phyloP scores from a whole-genome alignment of 2,329 filamentous ascomycete species.

The Fusarium sp. region DNA sequence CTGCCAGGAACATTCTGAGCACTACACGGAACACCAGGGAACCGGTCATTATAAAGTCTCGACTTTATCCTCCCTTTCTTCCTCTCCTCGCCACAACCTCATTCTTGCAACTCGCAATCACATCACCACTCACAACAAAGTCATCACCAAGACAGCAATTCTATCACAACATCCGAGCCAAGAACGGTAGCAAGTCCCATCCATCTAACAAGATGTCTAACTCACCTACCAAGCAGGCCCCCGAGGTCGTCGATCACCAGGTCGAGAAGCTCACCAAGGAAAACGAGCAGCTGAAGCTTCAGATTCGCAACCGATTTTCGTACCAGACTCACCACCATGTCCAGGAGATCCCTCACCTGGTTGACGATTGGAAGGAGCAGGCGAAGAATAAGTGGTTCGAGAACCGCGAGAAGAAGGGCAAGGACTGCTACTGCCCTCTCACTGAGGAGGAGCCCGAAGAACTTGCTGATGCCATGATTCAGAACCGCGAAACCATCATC shows the following conservation, averaged over 20 bases:
- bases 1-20: not conserved
- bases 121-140: not conserved
- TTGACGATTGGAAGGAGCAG: not conserved
- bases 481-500: not conserved
- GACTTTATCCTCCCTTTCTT: not conserved
- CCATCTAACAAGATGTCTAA: not conserved
- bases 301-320: not conserved
- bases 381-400: not conserved
- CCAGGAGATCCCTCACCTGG: not conserved
- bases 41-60: not conserved
- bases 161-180: not conserved
- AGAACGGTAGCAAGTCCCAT: not conserved
- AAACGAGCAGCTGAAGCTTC: not conserved
- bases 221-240: not conserved
- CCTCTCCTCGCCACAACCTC: not conserved
- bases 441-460: not conserved
- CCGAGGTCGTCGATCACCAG: not conserved
- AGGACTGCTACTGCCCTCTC: not conserved
- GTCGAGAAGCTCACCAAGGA: not conserved
- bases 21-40: not conserved
- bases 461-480: not conserved
- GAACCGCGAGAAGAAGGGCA: not conserved
- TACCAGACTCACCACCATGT: not conserved
- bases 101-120: not conserved
- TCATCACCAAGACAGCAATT: not conserved